phyloP scores from a whole-genome alignment of 805 yeast species.

The Hanseniaspora osmophila region DNA sequence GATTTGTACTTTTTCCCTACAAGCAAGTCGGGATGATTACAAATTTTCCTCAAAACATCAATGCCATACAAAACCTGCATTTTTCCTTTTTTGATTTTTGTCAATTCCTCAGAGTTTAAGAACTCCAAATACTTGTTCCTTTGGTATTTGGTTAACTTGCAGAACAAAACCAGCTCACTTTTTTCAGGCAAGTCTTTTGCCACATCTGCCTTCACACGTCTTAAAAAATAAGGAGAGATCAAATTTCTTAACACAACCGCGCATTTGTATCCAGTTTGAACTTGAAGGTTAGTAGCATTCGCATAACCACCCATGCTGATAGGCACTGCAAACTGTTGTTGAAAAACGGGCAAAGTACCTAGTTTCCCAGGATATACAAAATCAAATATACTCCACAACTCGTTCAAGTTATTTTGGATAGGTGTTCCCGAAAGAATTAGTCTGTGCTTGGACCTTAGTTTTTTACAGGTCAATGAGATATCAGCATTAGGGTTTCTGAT shows the following conservation, averaged over 20 bases:
- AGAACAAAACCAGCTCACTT: conserved; percentile 86
- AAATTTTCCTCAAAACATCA: conserved; percentile 77
- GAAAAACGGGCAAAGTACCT: conserved; percentile 91
- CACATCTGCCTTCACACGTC: conserved; percentile 85
- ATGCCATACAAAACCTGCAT: conserved; percentile 80
- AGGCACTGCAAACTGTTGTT: conserved; percentile 81
- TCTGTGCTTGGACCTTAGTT: conserved; percentile 69
- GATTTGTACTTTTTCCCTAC: conserved; percentile 24
- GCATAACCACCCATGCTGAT: conserved; percentile 97
- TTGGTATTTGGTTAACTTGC: conserved; percentile 68
- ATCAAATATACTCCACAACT: conserved; percentile 90
- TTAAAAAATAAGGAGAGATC: conserved; percentile 74
- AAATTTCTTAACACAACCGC: conserved; percentile 81
- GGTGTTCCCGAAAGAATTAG: conserved; percentile 92
- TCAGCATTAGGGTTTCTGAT: conserved; percentile 89
- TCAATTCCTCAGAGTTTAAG: conserved; percentile 60
- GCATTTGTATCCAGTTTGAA: conserved; percentile 90
- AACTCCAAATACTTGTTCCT: conserved; percentile 61
- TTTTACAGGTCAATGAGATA: conserved; percentile 74
- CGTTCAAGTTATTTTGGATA: conserved; percentile 82
- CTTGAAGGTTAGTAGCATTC: conserved; percentile 89
- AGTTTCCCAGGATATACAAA: conserved; percentile 88
- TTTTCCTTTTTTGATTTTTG: conserved; percentile 57
- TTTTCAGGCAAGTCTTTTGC: conserved; percentile 90
- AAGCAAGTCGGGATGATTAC: conserved; percentile 89